A percentile compares a stretch with the other conserved stretches of the same genome.
These are phyloP conservation scores for Neodidymelliopsis sp. DNA, from an alignment of 2,329 filamentous ascomycete genomes.

Conservation along the genomic window DNA sequence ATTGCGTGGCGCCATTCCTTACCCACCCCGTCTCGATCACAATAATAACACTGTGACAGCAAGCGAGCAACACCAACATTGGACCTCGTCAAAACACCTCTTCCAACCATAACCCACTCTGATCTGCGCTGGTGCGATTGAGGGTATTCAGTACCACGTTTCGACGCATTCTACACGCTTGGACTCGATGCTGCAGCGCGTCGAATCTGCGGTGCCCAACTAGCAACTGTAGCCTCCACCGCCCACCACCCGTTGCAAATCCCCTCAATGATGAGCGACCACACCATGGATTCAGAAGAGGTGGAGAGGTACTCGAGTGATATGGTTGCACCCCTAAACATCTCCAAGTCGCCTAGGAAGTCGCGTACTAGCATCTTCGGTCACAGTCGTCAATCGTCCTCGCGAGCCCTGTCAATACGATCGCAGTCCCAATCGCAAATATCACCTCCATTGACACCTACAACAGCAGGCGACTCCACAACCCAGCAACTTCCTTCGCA, in stretches of 20 bases:
- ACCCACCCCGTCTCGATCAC: constrained; percentile 32
- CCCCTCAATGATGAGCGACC: constrained; percentile 39
- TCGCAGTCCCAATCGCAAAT: constrained; percentile 62
- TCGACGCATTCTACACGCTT: constrained; percentile 20
- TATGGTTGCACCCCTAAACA: constrained; percentile 47
- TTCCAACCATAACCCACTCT: constrained; percentile 1
- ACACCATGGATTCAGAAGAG: constrained; percentile 34
- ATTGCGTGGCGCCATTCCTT: constrained; percentile 38
- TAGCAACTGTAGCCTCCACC: constrained; percentile 28
- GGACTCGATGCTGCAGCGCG: constrained; percentile 40
- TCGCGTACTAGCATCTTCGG: constrained; percentile 29
- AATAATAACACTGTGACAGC: constrained; percentile 36
- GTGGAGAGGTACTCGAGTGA: constrained; percentile 46
- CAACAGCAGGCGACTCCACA: constrained; percentile 68
- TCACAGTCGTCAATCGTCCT: constrained; percentile 45
- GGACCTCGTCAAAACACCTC: constrained; percentile 7
- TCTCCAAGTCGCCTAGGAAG: constrained; percentile 45
- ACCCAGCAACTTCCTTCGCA: constrained; percentile 56
- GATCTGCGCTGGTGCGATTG: not conserved
- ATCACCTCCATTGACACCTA: constrained; percentile 79
- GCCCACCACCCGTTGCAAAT: constrained; percentile 6
- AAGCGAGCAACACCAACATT: constrained; percentile 26
- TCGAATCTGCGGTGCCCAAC: constrained; percentile 34
- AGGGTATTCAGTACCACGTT: constrained; percentile 10
- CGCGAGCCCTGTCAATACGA: constrained; percentile 39